Evolutionary conservation across 2,329 filamentous ascomycete species (phyloP).

Genomic region (Thelonectria olida): DNA sequence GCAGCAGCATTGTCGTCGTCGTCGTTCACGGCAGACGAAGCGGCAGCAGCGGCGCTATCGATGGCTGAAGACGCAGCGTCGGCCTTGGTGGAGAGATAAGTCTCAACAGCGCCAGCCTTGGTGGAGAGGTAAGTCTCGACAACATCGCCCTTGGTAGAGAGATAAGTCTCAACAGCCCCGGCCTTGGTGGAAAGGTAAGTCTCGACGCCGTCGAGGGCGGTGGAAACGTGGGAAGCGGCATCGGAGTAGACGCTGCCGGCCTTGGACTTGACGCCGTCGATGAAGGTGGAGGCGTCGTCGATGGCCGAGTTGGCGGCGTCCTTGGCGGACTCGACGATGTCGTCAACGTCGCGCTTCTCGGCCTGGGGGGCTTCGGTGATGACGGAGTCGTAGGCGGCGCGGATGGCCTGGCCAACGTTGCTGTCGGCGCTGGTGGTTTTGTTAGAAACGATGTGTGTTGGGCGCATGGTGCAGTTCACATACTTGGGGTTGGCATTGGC

Average conservation of each 20-base stretch:
- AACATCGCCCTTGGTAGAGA: slow-evolving; percentile 4
- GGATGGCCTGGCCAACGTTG: slow-evolving; percentile 1
- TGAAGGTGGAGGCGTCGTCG: slow-evolving; percentile 13
- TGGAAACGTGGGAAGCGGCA: slow-evolving; percentile 4
- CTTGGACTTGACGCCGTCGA: slow-evolving; percentile 2
- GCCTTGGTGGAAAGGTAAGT: slow-evolving; percentile 19
- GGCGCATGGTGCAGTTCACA: not conserved
- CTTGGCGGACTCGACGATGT: slow-evolving; percentile 21
- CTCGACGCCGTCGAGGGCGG: slow-evolving; percentile 8
- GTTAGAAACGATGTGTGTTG: not conserved
- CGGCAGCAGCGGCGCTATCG: slow-evolving; percentile 22
- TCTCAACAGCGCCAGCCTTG: slow-evolving; percentile 16
- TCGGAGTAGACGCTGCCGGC: slow-evolving; percentile 3
- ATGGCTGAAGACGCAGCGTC: slow-evolving; percentile 19
- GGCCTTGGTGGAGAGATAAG: not conserved
- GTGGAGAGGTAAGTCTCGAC: slow-evolving; percentile 18
- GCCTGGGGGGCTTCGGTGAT: slow-evolving; percentile 27
- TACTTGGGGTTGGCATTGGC: slow-evolving; percentile 16
- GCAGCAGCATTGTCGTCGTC: slow-evolving; percentile 29
- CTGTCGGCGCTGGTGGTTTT: not conserved
- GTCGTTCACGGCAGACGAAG: slow-evolving; percentile 1
- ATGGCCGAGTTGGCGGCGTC: slow-evolving; percentile 1
- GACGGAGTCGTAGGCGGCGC: slow-evolving; percentile 1
- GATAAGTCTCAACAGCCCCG: not conserved
- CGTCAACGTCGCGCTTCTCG: slow-evolving; percentile 28